Evolutionary conservation across 345 rosid species (phyloP).

Genomic region (Euphorbia lathyris): DNA sequence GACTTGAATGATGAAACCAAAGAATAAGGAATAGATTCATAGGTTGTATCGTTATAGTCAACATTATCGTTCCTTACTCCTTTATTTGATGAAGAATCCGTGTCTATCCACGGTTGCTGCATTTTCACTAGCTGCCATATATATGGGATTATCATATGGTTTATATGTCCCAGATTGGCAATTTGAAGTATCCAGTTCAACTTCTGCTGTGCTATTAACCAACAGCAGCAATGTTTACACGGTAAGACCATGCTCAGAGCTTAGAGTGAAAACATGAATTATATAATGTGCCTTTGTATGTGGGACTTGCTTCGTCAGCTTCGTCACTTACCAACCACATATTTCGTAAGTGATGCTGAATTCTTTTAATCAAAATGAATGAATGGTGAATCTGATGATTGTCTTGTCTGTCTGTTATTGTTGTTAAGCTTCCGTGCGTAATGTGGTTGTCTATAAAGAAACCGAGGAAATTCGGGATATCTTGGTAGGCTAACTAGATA

Average conservation of each 20-base stretch:
- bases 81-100: conserved; percentile 1
- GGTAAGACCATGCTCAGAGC: conserved; percentile 23
- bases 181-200: conserved; percentile 16
- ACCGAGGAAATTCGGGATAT: too few relatives aligned
- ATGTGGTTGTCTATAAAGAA: too few relatives aligned
- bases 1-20: neutral
- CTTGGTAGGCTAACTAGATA: too few relatives aligned
- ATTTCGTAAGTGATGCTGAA: too few relatives aligned
- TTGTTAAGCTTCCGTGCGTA: too few relatives aligned
- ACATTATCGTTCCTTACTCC: neutral
- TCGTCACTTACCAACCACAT: too few relatives aligned
- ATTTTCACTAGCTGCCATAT: too few relatives aligned
- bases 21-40: neutral
- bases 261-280: neutral
- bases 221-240: conserved; percentile 21
- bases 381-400: too few relatives aligned
- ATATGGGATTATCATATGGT: conserved; percentile 38
- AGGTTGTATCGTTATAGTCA: neutral
- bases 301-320: too few relatives aligned
- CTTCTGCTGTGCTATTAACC: conserved; percentile 16
- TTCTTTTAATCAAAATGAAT: too few relatives aligned
- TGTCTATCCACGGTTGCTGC: too few relatives aligned
- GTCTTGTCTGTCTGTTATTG: too few relatives aligned
- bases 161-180: conserved; percentile 50
- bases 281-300: neutral